Base-by-base conservation (phyloP, 805 yeast genomes). In the Metschnikowia lachancei region DNA sequence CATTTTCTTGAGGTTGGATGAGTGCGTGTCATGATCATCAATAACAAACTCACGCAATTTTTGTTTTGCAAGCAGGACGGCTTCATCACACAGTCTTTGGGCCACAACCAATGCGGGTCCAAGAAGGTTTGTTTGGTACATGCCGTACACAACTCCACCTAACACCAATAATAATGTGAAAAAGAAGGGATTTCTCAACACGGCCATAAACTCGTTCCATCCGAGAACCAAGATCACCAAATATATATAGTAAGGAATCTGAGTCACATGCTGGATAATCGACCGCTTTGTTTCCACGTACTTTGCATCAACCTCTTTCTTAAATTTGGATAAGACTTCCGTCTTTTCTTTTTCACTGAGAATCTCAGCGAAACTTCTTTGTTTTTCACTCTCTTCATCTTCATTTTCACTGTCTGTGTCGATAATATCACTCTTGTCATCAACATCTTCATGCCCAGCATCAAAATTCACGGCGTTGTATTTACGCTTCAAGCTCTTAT, bases 121-220 rank as follows among this genome's bases (percentile, higher is more conserved):
- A 70, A 92, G 77, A 63, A 92, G 67, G 53, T 85, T 85, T 62
- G 85, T 72, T 46, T 75, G 77, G 60, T 87, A 84, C 49, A 89
- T 75, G 41, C 86, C 76, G 61, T 85, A 88, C 1, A 76, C 61
- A 1, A 80, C 85, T 0, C 86, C 87, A 1, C 77, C 77, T 1
- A 75, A 37, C 10, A 89, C 41, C 36, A 91, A 61, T 1, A 78
- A 57, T 40, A 90, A 62, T 5, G 86, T 73, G 53, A 91, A 81
- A 55, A 86, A 77, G n/a, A 92, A 58, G 43, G 99, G 97, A 61
- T 87, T 91, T 52, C 95, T 78, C 36, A 94, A 60, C 14, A 94
- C 80, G 9, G 94, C 85, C 85, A 90, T 78, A 55, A 94, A 84
- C 72, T 94, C 97, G 64, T 91, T 91, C 97, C 97, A 94, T 9